Percentiles rank a stretch among this genome's conserved stretches.
phyloP scores from a whole-genome alignment of 306 rosid species.

The Fragaria iinumae region DNA sequence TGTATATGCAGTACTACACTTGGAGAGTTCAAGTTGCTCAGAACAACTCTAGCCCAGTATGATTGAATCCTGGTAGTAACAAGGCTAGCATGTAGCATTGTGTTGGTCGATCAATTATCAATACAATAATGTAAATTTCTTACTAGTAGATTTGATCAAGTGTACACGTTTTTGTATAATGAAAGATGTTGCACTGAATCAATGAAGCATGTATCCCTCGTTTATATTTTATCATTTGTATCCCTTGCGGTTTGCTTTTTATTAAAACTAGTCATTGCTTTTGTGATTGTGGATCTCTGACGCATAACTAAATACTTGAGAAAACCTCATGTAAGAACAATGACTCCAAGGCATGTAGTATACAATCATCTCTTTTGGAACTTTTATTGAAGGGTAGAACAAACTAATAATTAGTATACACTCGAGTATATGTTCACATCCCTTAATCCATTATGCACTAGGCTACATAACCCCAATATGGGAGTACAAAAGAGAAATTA shows the following conservation, averaged over 20 bases:
- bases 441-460: neutral
- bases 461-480: constrained; percentile 4
- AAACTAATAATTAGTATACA: neutral
- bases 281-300: neutral
- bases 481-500: neutral
- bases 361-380: neutral
- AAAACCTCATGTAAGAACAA: too few species aligned
- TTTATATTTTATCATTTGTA: neutral
- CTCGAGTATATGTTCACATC: neutral
- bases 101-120: neutral
- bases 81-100: neutral
- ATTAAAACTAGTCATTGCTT: neutral
- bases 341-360: neutral
- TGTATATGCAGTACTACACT: constrained; percentile 51
- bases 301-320: too few species aligned
- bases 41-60: constrained; percentile 46
- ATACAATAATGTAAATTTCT: neutral
- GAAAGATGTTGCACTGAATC: neutral
- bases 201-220: neutral
- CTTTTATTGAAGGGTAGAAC: neutral
- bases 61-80: constrained; percentile 20
- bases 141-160: neutral
- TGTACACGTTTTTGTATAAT: neutral
- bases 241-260: too few species aligned
- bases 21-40: constrained; percentile 69